phyloP scores from a whole-genome alignment of 108 stramenopile species.

The Cyclotella cryptica region DNA sequence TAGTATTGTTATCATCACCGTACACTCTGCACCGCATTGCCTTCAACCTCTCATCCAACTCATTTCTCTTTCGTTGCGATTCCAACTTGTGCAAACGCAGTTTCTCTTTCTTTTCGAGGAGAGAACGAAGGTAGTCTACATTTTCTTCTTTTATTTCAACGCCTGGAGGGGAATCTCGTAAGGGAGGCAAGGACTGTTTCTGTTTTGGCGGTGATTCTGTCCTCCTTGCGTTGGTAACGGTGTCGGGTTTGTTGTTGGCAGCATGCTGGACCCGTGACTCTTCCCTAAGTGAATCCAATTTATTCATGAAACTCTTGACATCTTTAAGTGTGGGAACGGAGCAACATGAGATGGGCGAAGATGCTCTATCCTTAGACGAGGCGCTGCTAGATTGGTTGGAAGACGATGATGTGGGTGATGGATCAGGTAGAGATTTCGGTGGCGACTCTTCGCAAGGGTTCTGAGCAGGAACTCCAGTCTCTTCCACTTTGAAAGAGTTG shows the following conservation, averaged over 20 bases:
- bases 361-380: neutral
- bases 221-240: neutral
- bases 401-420: neutral
- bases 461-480: neutral
- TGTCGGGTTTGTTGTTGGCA: neutral
- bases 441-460: too few species aligned
- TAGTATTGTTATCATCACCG: neutral
- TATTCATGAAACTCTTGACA: constrained; percentile 41
- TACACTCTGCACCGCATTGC: constrained; percentile 20
- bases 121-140: constrained; percentile 17
- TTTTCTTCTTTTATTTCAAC: constrained; percentile 8
- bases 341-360: neutral
- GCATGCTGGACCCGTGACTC: neutral
- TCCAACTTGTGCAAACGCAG: constrained; percentile 34
- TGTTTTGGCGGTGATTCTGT: neutral
- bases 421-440: neutral
- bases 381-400: neutral
- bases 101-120: constrained; percentile 34
- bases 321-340: constrained; percentile 31
- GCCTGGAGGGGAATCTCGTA: neutral
- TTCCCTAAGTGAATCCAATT: constrained; percentile 16
- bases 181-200: neutral
- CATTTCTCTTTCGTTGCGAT: constrained; percentile 30
- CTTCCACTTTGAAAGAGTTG: neutral
- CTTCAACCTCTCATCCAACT: constrained; percentile 31